phyloP scores from a whole-genome alignment of 805 yeast genomes.

The Myxozyma sirexii region DNA sequence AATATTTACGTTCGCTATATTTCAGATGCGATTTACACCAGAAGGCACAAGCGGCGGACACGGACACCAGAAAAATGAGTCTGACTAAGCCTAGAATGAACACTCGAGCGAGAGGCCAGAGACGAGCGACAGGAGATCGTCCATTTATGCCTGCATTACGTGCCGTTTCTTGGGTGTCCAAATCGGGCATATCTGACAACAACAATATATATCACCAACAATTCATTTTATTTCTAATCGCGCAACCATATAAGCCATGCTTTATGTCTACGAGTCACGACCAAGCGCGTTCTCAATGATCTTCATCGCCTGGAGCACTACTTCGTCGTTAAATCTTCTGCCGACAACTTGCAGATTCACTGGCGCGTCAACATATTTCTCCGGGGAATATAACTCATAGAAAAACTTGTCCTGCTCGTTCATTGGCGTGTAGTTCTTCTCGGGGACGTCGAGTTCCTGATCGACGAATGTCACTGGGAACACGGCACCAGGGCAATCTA shows the following conservation, averaged over 20 bases:
- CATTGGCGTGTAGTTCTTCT: conserved; percentile 32
- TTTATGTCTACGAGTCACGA: conserved; percentile 12
- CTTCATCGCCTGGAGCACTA: conserved; percentile 44
- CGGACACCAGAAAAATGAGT: no score
- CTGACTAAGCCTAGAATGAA: no score
- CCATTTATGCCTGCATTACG: no score
- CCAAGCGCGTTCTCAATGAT: conserved; percentile 31
- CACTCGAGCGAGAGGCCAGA: no score
- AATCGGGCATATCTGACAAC: no score
- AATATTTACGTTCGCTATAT: no score
- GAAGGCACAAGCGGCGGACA: no score
- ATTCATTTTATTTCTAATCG: no score
- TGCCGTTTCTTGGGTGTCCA: no score
- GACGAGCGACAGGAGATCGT: no score
- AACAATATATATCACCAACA: no score
- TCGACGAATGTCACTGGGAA: conserved; percentile 38
- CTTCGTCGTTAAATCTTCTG: conserved; percentile 39
- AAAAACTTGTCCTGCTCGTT: conserved; percentile 36
- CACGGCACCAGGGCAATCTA: conserved; percentile 65
- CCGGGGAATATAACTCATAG: conserved; percentile 36
- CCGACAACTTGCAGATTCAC: conserved; percentile 37
- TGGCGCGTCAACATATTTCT: conserved; percentile 36
- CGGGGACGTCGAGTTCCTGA: conserved; percentile 30
- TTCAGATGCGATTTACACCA: no score
- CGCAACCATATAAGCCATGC: background rate